These are phyloP conservation scores for Podila verticillata DNA, from an alignment of 192 early-diverging fungal species.

Conservation along the genomic window DNA sequence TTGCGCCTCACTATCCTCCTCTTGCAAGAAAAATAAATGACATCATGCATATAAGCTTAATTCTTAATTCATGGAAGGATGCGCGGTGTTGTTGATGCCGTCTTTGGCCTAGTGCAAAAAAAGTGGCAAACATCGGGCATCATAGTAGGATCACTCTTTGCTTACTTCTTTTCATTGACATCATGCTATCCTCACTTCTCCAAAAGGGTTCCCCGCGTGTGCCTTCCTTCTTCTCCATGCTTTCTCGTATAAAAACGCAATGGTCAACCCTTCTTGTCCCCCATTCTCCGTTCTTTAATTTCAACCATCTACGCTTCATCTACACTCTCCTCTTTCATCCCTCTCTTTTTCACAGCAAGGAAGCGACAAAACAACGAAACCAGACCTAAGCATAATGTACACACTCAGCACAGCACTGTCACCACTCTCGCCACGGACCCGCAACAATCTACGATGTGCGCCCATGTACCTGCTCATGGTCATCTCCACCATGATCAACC, in stretches of 20 bases:
- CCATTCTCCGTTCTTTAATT: background rate
- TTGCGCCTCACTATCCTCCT: too few relatives aligned
- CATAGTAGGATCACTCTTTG: too few relatives aligned
- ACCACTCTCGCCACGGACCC: constrained; percentile 3
- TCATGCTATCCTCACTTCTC: background rate
- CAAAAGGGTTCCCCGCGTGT: too few relatives aligned
- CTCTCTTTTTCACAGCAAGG: background rate
- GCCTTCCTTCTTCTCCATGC: too few relatives aligned
- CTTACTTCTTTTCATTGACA: background rate
- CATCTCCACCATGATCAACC: constrained; percentile 32
- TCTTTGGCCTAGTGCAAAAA: too few relatives aligned
- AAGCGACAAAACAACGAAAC: background rate
- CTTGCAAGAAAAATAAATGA: too few relatives aligned
- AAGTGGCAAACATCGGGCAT: too few relatives aligned
- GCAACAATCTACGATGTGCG: constrained; percentile 12
- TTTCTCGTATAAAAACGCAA: background rate
- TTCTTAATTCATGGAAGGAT: too few relatives aligned
- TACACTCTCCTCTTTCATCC: background rate
- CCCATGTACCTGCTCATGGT: constrained; percentile 32
- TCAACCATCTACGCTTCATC: background rate
- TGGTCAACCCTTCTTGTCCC: background rate
- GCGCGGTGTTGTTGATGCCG: too few relatives aligned
- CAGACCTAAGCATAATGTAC: background rate
- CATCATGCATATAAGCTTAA: too few relatives aligned
- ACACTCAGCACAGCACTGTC: background rate